Percentiles rank a stretch among this genome's conserved stretches.
phyloP scores from a whole-genome alignment of 768 basidiomycete genomes.

The Phaffia tasmanica region DNA sequence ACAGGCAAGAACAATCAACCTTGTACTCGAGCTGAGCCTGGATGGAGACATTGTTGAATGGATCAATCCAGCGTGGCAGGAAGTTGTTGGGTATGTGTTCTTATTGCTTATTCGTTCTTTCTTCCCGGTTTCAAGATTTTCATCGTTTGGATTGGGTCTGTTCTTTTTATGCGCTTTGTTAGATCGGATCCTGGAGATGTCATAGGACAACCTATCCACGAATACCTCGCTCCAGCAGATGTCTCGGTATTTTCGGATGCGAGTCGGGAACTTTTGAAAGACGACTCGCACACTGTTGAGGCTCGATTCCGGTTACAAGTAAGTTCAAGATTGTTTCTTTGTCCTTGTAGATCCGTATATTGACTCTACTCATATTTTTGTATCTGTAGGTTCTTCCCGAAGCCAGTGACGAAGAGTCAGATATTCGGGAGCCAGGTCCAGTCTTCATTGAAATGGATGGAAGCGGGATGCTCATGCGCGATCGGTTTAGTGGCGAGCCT shows the following conservation, averaged over 20 bases:
- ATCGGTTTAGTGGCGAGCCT: conserved; percentile 72
- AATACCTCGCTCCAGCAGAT: conserved; percentile 65
- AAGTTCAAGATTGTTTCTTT: background rate
- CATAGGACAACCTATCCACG: conserved; percentile 67
- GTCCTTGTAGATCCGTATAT: background rate
- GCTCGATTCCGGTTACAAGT: conserved; percentile 78
- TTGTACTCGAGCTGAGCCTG: conserved; percentile 84
- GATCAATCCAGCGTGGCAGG: conserved; percentile 90
- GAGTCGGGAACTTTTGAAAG: conserved; percentile 64
- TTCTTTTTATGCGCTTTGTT: conserved; percentile 16
- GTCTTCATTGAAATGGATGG: conserved; percentile 76
- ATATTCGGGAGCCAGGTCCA: conserved; percentile 35
- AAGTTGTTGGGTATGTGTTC: conserved; percentile 51
- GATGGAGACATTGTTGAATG: conserved; percentile 92
- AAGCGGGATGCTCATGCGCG: conserved; percentile 96
- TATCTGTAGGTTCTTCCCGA: conserved; percentile 13
- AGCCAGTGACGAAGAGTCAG: conserved; percentile 28
- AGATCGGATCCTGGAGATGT: conserved; percentile 76
- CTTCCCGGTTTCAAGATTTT: background rate
- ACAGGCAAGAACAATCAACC: conserved; percentile 87
- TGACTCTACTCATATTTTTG: background rate
- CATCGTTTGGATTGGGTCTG: background rate
- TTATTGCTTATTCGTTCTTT: background rate
- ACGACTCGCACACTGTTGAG: conserved; percentile 77
- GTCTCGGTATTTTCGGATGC: conserved; percentile 76